These are phyloP conservation scores for Pythium biforme DNA, from an alignment of 352 stramenopile genomes.

Conservation along the genomic window DNA sequence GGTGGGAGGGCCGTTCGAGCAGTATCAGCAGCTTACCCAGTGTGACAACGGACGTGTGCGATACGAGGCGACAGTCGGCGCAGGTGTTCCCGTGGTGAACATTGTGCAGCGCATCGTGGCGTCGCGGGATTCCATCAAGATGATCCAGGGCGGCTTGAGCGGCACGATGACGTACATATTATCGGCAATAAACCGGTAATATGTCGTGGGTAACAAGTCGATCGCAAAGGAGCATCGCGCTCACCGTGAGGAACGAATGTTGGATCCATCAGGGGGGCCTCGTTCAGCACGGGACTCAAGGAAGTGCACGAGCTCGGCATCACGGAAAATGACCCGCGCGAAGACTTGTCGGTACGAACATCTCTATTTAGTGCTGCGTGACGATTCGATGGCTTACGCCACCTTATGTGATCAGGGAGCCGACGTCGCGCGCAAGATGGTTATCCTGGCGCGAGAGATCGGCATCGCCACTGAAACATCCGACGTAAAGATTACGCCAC, in stretches of 20 bases:
- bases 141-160: slow-evolving; percentile 53
- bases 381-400: no score
- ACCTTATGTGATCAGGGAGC: slow-evolving; percentile 35
- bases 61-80: slow-evolving; percentile 62
- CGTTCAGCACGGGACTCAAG: slow-evolving; percentile 46
- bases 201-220: not conserved
- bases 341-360: slow-evolving; percentile 46
- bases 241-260: no score
- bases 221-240: no score
- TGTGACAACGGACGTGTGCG: slow-evolving; percentile 25
- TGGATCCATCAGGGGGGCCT: slow-evolving; percentile 7
- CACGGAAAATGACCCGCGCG: slow-evolving; percentile 64
- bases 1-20: slow-evolving; percentile 29
- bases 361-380: not conserved
- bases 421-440: slow-evolving; percentile 66
- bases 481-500: slow-evolving; percentile 40
- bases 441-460: slow-evolving; percentile 64
- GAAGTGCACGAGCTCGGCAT: slow-evolving; percentile 52
- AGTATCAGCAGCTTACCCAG: slow-evolving; percentile 38
- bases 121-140: slow-evolving; percentile 43
- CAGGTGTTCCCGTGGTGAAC: slow-evolving; percentile 56
- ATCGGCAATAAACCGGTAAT: slow-evolving; percentile 31
- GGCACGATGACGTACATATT: slow-evolving; percentile 70
- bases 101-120: slow-evolving; percentile 49
- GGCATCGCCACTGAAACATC: slow-evolving; percentile 34